Conservation (phyloP, 2,329 filamentous ascomycete genomes). For the Malbranchea zuffiana region DNA sequence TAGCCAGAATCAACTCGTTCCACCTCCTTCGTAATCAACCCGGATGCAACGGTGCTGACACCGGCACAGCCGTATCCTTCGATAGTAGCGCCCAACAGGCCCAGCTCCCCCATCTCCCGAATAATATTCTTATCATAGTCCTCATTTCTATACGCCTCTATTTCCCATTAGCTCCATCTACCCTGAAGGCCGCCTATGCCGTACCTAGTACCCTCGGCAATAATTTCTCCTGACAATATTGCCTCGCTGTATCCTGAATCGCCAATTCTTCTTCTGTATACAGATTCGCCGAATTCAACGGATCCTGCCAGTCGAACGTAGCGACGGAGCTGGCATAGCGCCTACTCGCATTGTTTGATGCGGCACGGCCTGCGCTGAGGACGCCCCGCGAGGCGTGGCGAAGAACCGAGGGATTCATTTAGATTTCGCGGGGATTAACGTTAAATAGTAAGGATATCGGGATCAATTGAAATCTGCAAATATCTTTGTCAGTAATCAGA, state of each 20-base stretch:
- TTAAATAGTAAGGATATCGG: background rate
- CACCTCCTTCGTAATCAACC: constrained; percentile 79
- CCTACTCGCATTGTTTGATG: constrained; percentile 4
- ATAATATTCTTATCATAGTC: constrained; percentile 77
- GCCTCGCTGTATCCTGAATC: constrained; percentile 79
- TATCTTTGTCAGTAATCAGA: no score
- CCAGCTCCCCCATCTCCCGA: constrained; percentile 83
- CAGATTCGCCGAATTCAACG: constrained; percentile 60
- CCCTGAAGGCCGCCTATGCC: background rate
- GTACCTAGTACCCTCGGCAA: constrained; percentile 74
- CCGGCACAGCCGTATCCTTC: constrained; percentile 82
- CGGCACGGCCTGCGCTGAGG: constrained; percentile 1
- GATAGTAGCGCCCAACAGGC: constrained; percentile 76
- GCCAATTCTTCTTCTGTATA: constrained; percentile 85
- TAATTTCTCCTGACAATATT: constrained; percentile 86
- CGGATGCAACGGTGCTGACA: constrained; percentile 76
- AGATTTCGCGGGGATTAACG: background rate
- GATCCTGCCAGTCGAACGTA: constrained; percentile 84
- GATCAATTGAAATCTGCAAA: no score
- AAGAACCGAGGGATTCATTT: constrained; percentile 11
- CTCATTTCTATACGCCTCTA: constrained; percentile 79
- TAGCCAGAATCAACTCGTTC: constrained; percentile 88
- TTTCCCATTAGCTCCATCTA: constrained; percentile 4
- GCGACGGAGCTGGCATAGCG: constrained; percentile 15
- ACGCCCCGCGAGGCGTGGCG: constrained; percentile 7